These are phyloP conservation scores for Perkinsus olseni DNA, from an alignment of 169 alveolate species.

Conservation along the genomic window DNA sequence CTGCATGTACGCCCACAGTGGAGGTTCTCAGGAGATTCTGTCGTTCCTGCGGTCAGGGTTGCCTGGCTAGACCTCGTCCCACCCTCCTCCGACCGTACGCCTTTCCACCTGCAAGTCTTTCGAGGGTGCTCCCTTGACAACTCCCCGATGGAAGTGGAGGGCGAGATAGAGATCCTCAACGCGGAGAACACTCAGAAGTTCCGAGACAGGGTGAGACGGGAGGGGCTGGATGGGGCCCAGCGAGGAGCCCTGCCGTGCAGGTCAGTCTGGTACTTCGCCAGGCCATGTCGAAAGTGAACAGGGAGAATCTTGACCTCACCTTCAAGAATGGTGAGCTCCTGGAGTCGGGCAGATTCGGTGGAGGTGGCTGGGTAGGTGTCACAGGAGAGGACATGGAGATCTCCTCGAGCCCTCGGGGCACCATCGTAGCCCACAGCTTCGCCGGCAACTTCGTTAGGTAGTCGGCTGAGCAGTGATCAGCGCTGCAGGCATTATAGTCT, in stretches of 20 bases:
- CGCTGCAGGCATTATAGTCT: neutral
- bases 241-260: neutral
- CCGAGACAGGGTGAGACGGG: neutral
- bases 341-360: neutral
- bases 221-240: neutral
- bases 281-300: neutral
- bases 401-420: neutral
- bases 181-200: neutral
- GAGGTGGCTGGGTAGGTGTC: neutral
- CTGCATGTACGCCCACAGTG: neutral
- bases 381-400: neutral
- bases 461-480: neutral
- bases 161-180: neutral
- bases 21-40: neutral
- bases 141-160: neutral
- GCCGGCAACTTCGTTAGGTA: neutral
- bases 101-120: neutral
- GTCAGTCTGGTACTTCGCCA: neutral
- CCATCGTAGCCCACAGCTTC: neutral
- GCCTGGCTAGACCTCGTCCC: neutral
- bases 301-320: neutral
- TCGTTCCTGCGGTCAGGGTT: neutral
- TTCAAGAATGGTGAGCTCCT: neutral
- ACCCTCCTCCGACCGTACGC: neutral
- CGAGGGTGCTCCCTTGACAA: neutral